phyloP scores from a whole-genome alignment of 257 asterid genomes.

The Solanum pennellii region DNA sequence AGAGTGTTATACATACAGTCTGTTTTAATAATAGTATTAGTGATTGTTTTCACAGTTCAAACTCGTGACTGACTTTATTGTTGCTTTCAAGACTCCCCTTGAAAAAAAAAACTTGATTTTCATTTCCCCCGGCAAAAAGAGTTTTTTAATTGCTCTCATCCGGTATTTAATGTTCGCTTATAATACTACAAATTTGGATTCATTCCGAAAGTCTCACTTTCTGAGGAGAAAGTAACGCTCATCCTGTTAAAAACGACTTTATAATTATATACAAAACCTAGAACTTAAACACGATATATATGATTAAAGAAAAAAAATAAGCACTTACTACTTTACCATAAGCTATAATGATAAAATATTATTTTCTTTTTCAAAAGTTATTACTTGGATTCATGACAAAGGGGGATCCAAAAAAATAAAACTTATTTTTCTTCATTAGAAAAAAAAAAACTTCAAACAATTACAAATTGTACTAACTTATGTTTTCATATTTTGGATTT shows the following conservation, averaged over 20 bases:
- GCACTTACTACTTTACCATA: neutral
- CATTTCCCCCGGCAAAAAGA: neutral
- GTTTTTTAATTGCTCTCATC: neutral
- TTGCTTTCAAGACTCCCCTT: neutral
- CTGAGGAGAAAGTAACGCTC: neutral
- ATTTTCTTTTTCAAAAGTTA: neutral
- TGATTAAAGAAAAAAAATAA: neutral
- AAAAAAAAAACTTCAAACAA: neutral
- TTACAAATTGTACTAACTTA: neutral
- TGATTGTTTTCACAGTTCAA: neutral
- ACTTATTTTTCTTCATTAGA: neutral
- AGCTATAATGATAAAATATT: neutral
- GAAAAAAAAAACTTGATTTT: neutral
- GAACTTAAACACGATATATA: neutral
- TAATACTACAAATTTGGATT: neutral
- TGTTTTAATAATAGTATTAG: neutral
- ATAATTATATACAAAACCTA: neutral
- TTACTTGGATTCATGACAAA: neutral
- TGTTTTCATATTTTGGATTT: neutral
- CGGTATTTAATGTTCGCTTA: neutral
- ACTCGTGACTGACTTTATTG: accelerated
- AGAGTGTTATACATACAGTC: neutral
- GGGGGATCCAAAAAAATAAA: neutral
- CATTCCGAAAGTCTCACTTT: neutral
- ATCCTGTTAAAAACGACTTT: neutral